Percentiles rank a stretch among this genome's conserved stretches.
Evolutionary conservation across 768 basidiomycete genomes (phyloP).

Genomic region (Podaxis carcinomalis): DNA sequence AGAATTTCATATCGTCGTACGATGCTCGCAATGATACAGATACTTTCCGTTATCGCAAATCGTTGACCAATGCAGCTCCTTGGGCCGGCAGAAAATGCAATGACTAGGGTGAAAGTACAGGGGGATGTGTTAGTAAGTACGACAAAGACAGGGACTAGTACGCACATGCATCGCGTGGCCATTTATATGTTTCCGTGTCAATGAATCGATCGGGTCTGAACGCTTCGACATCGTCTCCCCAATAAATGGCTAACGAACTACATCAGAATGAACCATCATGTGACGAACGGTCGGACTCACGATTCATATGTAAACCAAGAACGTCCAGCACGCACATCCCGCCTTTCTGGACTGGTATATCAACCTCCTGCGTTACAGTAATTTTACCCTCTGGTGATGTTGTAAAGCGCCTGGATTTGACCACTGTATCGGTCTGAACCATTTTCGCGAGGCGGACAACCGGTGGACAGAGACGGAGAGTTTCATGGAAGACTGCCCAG

Average conservation of each 20-base stretch:
- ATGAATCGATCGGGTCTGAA: constrained; percentile 50
- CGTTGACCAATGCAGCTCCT: constrained; percentile 48
- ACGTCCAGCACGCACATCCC: constrained; percentile 37
- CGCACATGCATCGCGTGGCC: constrained; percentile 50
- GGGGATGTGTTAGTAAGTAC: not conserved
- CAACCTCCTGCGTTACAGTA: constrained; percentile 23
- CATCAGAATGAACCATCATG: not conserved
- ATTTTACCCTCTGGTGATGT: constrained; percentile 19
- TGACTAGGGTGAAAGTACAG: constrained; percentile 16
- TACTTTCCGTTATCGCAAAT: constrained; percentile 38
- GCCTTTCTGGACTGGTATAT: constrained; percentile 34
- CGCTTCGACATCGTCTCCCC: constrained; percentile 40
- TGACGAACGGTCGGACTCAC: constrained; percentile 23
- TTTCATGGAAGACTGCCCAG: constrained; percentile 39
- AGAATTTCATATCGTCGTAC: constrained; percentile 36
- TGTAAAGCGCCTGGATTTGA: constrained; percentile 32
- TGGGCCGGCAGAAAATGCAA: constrained; percentile 41
- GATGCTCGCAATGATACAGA: constrained; percentile 39
- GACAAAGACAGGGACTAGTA: not conserved
- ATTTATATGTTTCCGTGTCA: constrained; percentile 43
- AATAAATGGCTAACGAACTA: constrained; percentile 34
- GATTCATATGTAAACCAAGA: constrained; percentile 39
- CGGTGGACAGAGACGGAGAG: constrained; percentile 38
- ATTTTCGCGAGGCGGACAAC: constrained; percentile 31
- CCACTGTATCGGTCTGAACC: constrained; percentile 28